Evolutionary conservation across 768 basidiomycete genomes (phyloP).

Genomic region (Mycena latifolia): DNA sequence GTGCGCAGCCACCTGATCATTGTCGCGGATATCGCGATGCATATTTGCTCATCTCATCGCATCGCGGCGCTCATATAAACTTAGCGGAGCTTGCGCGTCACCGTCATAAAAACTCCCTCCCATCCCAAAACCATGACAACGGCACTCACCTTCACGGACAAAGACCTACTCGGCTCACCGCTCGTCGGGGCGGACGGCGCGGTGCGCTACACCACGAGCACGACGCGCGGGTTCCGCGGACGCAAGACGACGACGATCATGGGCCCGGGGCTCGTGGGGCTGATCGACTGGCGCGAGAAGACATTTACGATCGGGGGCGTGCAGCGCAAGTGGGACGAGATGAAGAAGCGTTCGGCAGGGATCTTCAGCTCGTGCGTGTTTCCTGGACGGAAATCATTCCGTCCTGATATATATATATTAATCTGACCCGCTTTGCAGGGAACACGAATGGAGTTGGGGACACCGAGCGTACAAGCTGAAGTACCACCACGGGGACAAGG

Average conservation of each 20-base stretch:
- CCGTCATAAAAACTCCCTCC: no score
- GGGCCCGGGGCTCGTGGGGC: slow-evolving; percentile 12
- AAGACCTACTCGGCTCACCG: not conserved
- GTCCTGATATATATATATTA: no score
- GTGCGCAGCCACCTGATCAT: no score
- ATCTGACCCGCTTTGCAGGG: no score
- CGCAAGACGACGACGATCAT: slow-evolving; percentile 25
- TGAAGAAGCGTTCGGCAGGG: slow-evolving; percentile 1
- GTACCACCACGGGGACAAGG: no score
- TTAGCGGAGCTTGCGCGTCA: no score
- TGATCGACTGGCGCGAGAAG: slow-evolving; percentile 29
- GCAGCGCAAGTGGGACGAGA: not conserved
- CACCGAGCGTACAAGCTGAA: no score
- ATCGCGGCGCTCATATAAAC: no score
- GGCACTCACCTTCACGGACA: slow-evolving; percentile 24
- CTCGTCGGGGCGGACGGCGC: slow-evolving; percentile 16
- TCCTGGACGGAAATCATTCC: not conserved
- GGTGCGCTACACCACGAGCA: slow-evolving; percentile 13
- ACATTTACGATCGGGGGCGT: slow-evolving; percentile 20
- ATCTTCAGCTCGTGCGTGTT: slow-evolving; percentile 13
- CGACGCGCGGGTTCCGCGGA: slow-evolving; percentile 5
- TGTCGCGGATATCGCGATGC: no score
- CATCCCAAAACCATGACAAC: slow-evolving; percentile 13
- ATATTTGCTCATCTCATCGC: no score
- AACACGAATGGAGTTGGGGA: no score